These are phyloP conservation scores for Tetrapyrgos nigripes DNA, from an alignment of 1,284 basidiomycete species.

Conservation along the genomic window DNA sequence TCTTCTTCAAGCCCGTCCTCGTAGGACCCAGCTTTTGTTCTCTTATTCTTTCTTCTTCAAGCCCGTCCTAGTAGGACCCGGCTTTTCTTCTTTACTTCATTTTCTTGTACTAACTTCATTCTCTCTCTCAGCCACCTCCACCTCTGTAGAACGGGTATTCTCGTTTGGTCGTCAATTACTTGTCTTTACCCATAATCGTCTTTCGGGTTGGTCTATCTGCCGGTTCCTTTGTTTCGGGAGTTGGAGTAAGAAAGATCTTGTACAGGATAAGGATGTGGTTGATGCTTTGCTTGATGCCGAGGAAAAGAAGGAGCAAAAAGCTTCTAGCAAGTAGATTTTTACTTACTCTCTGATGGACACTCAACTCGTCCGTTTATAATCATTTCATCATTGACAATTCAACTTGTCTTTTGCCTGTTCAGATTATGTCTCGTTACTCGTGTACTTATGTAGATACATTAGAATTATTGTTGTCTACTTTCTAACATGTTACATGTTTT, in stretches of 20 bases:
- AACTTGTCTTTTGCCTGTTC: no score
- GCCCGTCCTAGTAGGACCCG: neutral
- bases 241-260: conserved; percentile 20
- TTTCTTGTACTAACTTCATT: no score
- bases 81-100: neutral
- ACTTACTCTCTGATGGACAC: no score
- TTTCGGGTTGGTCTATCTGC: conserved; percentile 20
- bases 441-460: no score
- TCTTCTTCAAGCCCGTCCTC: neutral
- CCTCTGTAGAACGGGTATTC: conserved; percentile 24
- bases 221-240: conserved; percentile 24
- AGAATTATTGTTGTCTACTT: no score
- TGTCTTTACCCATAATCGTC: conserved; percentile 21
- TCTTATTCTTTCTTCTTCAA: neutral
- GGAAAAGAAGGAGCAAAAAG: no score
- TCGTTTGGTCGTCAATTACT: conserved; percentile 19
- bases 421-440: no score
- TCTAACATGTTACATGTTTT: no score
- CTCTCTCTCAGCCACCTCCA: conserved; percentile 23
- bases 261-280: conserved; percentile 3
- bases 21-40: neutral
- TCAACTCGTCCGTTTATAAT: no score
- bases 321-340: no score
- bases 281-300: neutral
- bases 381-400: no score